phyloP scores from a whole-genome alignment of 2,329 filamentous ascomycete genomes.

The Colletotrichum sp. region DNA sequence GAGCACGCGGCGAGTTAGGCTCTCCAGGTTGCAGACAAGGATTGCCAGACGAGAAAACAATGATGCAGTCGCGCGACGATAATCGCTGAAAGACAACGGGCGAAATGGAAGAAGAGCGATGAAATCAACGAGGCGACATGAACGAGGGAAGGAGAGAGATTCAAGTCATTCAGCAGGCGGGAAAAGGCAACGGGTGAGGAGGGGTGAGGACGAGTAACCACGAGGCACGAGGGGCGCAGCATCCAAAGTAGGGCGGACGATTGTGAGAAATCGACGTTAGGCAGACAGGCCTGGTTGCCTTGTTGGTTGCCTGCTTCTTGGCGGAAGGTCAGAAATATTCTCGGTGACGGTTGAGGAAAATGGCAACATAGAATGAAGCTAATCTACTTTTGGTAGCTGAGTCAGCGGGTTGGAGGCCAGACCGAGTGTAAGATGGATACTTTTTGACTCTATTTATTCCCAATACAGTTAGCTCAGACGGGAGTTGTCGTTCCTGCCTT shows the following conservation, averaged over 20 bases:
- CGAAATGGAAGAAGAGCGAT: slow-evolving; percentile 9
- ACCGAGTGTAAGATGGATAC: neutral
- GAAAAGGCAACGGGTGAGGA: neutral
- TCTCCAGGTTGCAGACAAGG: neutral
- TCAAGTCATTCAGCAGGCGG: neutral
- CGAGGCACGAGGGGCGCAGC: neutral
- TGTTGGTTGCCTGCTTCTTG: neutral
- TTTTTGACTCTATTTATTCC: neutral
- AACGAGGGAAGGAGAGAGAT: neutral
- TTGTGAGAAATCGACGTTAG: neutral
- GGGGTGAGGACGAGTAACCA: neutral
- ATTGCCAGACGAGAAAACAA: neutral
- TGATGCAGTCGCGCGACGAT: neutral
- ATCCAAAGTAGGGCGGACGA: neutral
- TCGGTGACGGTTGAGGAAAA: neutral
- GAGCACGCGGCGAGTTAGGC: neutral
- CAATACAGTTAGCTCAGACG: neutral
- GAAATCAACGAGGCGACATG: neutral
- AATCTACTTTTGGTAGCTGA: neutral
- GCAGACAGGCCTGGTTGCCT: neutral
- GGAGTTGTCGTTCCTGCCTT: neutral
- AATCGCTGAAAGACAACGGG: neutral
- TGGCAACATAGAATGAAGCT: neutral
- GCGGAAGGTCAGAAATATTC: neutral
- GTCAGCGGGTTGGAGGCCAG: neutral